Evolutionary conservation across 163 green algal genomes (phyloP), one percentile per base, ranked within the genome.

Genomic region (Scenedesmus sp.): DNA sequence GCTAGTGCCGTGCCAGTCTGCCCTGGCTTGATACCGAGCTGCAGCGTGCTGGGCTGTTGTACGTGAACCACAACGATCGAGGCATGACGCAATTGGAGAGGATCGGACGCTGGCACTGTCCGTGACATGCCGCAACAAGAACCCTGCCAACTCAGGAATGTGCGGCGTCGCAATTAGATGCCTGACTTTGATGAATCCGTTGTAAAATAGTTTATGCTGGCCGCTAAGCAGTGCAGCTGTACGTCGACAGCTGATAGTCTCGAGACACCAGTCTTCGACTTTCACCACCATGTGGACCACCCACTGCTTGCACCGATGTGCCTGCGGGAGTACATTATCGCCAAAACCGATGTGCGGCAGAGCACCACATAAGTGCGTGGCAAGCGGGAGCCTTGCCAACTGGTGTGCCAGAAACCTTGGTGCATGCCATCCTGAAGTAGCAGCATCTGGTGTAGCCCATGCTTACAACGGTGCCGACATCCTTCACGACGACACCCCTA

Each of bases 81-180:
- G 30, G 3, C 9, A 20, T 76, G 26, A 76, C 40, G 65, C 12
- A 76, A 76, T 76, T 7, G 65, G 30, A 40, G 30, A 40, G 65
- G 65, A 76, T 76, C 65, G 65, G 30, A 2, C 65, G 5, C 9
- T 76, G 37, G 65, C 65, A 76, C 2, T 40, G 30, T n/a, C 65
- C 65, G 65, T 76, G 65, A 76, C 65, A 30, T 76, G 65, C 65
- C 59, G 30, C 65, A 76, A 76, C 65, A 76, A 76, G 65, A 76
- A 76, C 65, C 65, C 65, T 76, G 65, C 30, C 59, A 76, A 37
- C 30, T 76, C 65, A 37, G 65, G 65, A 30, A 40, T 40, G 65
- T 37, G 65, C 65, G 37, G 65, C 65, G 65, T 40, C 65, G 30
- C 30, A 70, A 20, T 76, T 76, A n/a, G 65, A 76, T 37, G 30